A percentile compares a stretch with the other conserved stretches of the same genome.
Conservation (phyloP, 2,329 filamentous ascomycete species). For the Fusarium guadeloupense region DNA sequence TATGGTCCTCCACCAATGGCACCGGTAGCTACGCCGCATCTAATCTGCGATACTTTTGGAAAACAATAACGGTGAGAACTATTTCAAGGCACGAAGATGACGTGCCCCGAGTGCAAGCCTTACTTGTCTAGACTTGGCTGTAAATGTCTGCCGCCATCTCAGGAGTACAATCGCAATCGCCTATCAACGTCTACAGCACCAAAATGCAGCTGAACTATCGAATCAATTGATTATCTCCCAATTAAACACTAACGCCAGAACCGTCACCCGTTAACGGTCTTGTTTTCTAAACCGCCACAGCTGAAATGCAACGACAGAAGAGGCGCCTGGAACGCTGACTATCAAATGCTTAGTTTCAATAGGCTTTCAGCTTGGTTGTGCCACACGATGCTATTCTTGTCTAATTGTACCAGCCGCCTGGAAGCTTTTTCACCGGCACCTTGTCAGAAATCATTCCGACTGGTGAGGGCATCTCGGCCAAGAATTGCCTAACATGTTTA, state of each 20-base stretch:
- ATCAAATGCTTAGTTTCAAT: slow-evolving; percentile 6
- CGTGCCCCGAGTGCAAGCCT: slow-evolving; percentile 11
- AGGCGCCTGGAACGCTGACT: slow-evolving; percentile 6
- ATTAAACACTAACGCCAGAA: slow-evolving; percentile 29
- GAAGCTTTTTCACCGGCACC: slow-evolving; percentile 9
- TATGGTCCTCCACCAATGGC: slow-evolving; percentile 29
- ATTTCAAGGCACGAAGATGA: slow-evolving; percentile 18
- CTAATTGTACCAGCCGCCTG: background rate
- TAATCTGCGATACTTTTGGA: slow-evolving; percentile 25
- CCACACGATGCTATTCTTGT: slow-evolving; percentile 20
- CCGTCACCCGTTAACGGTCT: slow-evolving; percentile 19
- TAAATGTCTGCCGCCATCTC: background rate
- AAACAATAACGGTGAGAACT: slow-evolving; percentile 7
- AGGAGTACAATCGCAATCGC: background rate
- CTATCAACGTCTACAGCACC: slow-evolving; percentile 1
- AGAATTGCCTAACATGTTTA: background rate
- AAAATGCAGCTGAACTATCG: background rate
- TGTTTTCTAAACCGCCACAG: slow-evolving; percentile 19
- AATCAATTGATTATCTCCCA: slow-evolving; percentile 3
- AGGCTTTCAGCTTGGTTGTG: slow-evolving; percentile 3
- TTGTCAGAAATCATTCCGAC: slow-evolving; percentile 9
- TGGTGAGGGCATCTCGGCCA: slow-evolving; percentile 4
- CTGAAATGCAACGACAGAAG: slow-evolving; percentile 22
- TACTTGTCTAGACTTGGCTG: background rate
- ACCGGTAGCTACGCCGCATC: slow-evolving; percentile 11